Evolutionary conservation across 345 rosid species (phyloP).

Genomic region (Eucalyptus grandis): DNA sequence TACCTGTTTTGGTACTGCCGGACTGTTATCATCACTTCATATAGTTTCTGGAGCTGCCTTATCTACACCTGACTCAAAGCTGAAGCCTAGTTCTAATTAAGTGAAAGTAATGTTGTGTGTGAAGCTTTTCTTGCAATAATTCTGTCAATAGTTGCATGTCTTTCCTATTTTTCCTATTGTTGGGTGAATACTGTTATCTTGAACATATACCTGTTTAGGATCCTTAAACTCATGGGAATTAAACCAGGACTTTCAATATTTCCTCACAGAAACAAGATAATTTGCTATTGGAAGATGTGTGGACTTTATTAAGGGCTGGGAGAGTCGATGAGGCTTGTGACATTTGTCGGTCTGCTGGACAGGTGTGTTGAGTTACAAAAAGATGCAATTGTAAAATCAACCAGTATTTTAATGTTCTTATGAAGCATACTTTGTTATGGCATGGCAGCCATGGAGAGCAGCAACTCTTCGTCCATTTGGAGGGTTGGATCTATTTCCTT

Average conservation of each 20-base stretch:
- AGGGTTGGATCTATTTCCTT: constrained; percentile 75
- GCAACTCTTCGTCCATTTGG: constrained; percentile 86
- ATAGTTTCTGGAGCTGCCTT: neutral
- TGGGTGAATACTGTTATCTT: neutral
- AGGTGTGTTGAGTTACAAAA: constrained; percentile 31
- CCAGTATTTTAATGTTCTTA: neutral
- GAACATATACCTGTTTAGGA: neutral
- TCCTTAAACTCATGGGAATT: neutral
- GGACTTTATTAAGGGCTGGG: constrained; percentile 95
- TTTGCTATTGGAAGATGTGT: constrained; percentile 88
- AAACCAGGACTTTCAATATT: neutral
- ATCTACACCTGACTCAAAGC: neutral
- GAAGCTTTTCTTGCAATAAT: neutral
- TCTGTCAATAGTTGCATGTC: neutral
- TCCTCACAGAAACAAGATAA: constrained; percentile 82
- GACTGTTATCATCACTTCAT: neutral
- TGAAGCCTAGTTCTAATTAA: neutral
- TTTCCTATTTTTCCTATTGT: neutral
- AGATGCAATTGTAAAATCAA: neutral
- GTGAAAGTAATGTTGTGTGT: neutral
- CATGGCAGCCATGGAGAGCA: constrained; percentile 83
- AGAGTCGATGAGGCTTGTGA: constrained; percentile 86
- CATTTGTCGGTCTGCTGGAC: constrained; percentile 95
- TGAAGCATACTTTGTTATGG: neutral
- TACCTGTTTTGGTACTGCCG: neutral